Percentiles rank a stretch among this genome's conserved stretches.
Evolutionary conservation across 371 early-diverging fungal genomes (phyloP).

Genomic region (Batrachochytrium dendrobatidis): DNA sequence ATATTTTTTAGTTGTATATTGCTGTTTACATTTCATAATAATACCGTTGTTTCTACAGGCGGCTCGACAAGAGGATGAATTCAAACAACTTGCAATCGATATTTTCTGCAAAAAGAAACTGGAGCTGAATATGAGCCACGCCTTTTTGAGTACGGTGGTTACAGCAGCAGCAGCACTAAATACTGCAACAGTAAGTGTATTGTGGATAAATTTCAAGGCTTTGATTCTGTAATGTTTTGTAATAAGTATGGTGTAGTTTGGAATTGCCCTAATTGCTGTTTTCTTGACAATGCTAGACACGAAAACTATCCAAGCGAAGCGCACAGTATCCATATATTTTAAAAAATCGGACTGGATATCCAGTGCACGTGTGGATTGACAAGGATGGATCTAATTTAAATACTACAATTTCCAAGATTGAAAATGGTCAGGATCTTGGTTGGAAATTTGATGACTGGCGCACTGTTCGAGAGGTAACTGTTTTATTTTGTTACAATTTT

Average conservation of each 20-base stretch:
- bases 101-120: conserved; percentile 68
- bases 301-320: conserved; percentile 4
- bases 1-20: neutral
- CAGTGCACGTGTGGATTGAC: conserved; percentile 84
- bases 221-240: neutral
- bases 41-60: conserved; percentile 2
- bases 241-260: neutral
- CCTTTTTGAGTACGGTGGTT: conserved; percentile 75
- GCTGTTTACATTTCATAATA: neutral
- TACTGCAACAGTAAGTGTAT: neutral
- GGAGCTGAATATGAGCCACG: conserved; percentile 81
- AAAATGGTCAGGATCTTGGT: conserved; percentile 66
- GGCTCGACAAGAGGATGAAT: conserved; percentile 17
- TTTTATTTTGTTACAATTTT: neutral
- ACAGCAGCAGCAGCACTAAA: conserved; percentile 36
- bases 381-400: conserved; percentile 44
- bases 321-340: conserved; percentile 3
- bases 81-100: conserved; percentile 39
- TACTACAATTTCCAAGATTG: conserved; percentile 57
- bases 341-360: conserved; percentile 5
- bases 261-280: neutral
- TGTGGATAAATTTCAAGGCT: neutral
- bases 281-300: neutral
- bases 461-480: conserved; percentile 66
- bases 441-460: conserved; percentile 97